phyloP scores from a whole-genome alignment of 225 moss, liverwort and hornwort genomes.

The Polytrichum commune region DNA sequence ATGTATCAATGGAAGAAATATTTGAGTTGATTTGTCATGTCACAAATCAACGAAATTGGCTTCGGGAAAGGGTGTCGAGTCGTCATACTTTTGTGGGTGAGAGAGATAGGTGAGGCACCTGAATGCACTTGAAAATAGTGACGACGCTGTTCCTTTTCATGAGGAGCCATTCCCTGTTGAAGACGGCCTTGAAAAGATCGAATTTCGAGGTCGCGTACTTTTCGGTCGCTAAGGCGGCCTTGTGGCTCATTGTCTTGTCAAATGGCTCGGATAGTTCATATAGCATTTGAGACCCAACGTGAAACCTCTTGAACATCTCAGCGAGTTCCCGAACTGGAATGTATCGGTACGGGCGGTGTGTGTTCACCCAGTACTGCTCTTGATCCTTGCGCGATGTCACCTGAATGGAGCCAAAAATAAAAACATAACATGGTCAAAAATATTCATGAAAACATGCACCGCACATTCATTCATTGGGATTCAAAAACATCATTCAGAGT shows the following conservation, averaged over 20 bases:
- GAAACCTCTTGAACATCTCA: slow-evolving; percentile 35
- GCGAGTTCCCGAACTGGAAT: slow-evolving; percentile 60
- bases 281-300: slow-evolving; percentile 36
- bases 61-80: too few relatives aligned
- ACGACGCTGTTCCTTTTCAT: slow-evolving; percentile 55
- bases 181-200: slow-evolving; percentile 59
- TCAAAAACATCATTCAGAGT: too few relatives aligned
- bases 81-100: too few relatives aligned
- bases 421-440: too few relatives aligned
- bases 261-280: slow-evolving; percentile 42
- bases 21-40: too few relatives aligned
- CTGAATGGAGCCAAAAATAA: slow-evolving; percentile 12
- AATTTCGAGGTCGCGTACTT: slow-evolving; percentile 20
- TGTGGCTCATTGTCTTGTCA: slow-evolving; percentile 51
- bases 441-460: neutral
- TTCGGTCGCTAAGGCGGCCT: slow-evolving; percentile 45
- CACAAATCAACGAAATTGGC: too few relatives aligned
- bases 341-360: slow-evolving; percentile 41
- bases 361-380: slow-evolving; percentile 78
- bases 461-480: neutral
- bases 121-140: slow-evolving; percentile 52
- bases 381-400: slow-evolving; percentile 93
- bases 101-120: slow-evolving; percentile 27
- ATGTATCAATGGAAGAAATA: too few relatives aligned
- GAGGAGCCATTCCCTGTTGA: slow-evolving; percentile 59